Evolutionary conservation across 495 filamentous ascomycete species (phyloP), one percentile per base, ranked within the genome.

Genomic region (Podospora didyma): DNA sequence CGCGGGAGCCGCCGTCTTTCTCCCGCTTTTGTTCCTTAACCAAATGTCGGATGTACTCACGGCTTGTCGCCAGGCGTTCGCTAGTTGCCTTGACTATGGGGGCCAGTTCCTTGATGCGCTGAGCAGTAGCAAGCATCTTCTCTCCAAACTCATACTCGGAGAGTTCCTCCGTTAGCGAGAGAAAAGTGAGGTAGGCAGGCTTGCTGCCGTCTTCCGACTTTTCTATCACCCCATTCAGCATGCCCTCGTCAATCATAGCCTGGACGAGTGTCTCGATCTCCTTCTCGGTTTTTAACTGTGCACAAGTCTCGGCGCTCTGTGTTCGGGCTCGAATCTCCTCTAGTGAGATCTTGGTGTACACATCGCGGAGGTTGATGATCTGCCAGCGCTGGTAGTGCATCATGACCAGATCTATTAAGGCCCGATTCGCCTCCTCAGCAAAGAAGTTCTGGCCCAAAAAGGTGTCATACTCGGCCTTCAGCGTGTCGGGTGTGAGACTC

Each of bases 391-490:
- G 79, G 54, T 78, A 79, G 41, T 75, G 65, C 6, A 69, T 60
- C 11, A 78, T 59, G 10, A 80, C 84, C 56, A 75, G 82, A 14
- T 67, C 54, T 20, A 81, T 52, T 35, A 83, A 63, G 7, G 69
- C 68, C n/a, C 66, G 57, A 61, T 80, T 82, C 44, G 64, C 68
- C 51, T 83, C 88, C 48, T 78, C 73, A 42, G 60, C 42, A 86
- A 88, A 95, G 24, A 84, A 62, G 12, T 76, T 63, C 46, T 67
- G 54, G n/a, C 80, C 82, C 14, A 71, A 64, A n/a, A n/a, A n/a
- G n/a, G 37, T 60, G 19, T 85, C 75, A 31, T 80, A 72, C 65
- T 92, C 88, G 10, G 75, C 70, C 57, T 75, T 75, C 19, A 94
- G 72, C 55, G 72, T 77, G 2, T 74, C 69, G 12, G 79, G 73